Percentiles rank a stretch among this genome's conserved stretches.
Evolutionary conservation across 768 basidiomycete species (phyloP).

Genomic region (Piloderma croceum): DNA sequence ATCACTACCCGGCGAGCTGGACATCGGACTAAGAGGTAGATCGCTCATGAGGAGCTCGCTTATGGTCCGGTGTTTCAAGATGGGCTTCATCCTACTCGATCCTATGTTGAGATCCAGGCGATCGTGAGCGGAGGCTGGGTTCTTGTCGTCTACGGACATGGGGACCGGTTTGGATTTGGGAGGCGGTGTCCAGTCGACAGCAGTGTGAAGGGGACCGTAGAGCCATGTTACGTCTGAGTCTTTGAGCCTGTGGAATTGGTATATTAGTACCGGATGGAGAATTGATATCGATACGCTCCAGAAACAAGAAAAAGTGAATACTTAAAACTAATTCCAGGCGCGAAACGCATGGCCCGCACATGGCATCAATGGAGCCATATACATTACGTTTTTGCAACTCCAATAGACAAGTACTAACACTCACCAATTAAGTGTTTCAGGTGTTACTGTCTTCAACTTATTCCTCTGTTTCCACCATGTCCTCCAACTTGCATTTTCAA

Average conservation of each 20-base stretch:
- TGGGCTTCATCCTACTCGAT: conserved; percentile 86
- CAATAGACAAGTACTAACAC: no score
- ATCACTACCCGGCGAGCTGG: conserved; percentile 52
- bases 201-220: conserved; percentile 93
- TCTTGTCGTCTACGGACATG: conserved; percentile 30
- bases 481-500: conserved; percentile 98
- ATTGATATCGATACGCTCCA: no score
- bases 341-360: no score
- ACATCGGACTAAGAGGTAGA: conserved; percentile 55
- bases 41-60: conserved; percentile 82
- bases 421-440: conserved; percentile 97
- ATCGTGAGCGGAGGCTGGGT: conserved; percentile 41
- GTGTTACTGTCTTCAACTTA: conserved; percentile 88
- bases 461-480: conserved; percentile 99
- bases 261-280: conserved; percentile 9
- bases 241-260: conserved; percentile 77
- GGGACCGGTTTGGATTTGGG: conserved; percentile 46
- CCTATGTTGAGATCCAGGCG: conserved; percentile 50
- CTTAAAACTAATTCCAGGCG: conserved; percentile 10
- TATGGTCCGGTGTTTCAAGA: conserved; percentile 93
- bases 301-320: conserved; percentile 5
- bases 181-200: conserved; percentile 76
- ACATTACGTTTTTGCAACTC: no score
- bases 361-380: no score
- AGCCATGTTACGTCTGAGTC: conserved; percentile 99